A percentile compares a stretch with the other conserved stretches of the same genome.
phyloP scores from a whole-genome alignment of 2,329 filamentous ascomycete species.

The Scleromitrula shiraiana region DNA sequence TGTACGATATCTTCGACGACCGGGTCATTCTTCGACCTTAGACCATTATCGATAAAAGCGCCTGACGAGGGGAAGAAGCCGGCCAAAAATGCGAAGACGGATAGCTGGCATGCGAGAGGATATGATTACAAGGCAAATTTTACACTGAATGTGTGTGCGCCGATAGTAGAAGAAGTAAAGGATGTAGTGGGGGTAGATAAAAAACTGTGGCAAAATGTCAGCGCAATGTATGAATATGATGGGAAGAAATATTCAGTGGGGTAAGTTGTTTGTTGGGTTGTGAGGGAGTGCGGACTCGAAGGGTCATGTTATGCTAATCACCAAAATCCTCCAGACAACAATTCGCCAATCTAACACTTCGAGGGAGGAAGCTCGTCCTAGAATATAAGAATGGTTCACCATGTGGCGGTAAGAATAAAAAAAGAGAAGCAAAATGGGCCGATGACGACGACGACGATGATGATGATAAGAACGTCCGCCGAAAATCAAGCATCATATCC shows the following conservation, averaged over 20 bases:
- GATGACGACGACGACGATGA: slow-evolving; percentile 30
- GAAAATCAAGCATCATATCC: slow-evolving; percentile 81
- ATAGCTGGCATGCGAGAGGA: slow-evolving; percentile 58
- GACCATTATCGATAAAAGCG: slow-evolving; percentile 24
- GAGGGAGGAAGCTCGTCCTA: slow-evolving; percentile 67
- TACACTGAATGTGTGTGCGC: slow-evolving; percentile 72
- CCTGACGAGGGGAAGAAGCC: slow-evolving; percentile 30
- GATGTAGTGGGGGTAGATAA: slow-evolving; percentile 58
- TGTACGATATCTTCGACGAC: slow-evolving; percentile 27
- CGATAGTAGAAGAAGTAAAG: slow-evolving; percentile 59
- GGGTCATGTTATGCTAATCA: slow-evolving; percentile 3
- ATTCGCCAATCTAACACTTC: slow-evolving; percentile 39
- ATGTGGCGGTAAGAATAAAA: slow-evolving; percentile 46
- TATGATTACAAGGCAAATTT: slow-evolving; percentile 77
- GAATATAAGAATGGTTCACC: slow-evolving; percentile 73
- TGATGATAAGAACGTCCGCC: slow-evolving; percentile 30
- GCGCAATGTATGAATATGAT: slow-evolving; percentile 64
- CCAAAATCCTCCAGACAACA: slow-evolving; percentile 13
- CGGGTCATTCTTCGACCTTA: slow-evolving; percentile 29
- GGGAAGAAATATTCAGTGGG: slow-evolving; percentile 68
- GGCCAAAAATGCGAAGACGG: slow-evolving; percentile 46
- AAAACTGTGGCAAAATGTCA: slow-evolving; percentile 61
- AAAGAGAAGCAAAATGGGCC: slow-evolving; percentile 20
- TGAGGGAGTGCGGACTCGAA: not conserved
- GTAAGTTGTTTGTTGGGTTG: slow-evolving; percentile 36